phyloP scores from a whole-genome alignment of 2,329 filamentous ascomycete genomes.

The Hypocreales sp. region DNA sequence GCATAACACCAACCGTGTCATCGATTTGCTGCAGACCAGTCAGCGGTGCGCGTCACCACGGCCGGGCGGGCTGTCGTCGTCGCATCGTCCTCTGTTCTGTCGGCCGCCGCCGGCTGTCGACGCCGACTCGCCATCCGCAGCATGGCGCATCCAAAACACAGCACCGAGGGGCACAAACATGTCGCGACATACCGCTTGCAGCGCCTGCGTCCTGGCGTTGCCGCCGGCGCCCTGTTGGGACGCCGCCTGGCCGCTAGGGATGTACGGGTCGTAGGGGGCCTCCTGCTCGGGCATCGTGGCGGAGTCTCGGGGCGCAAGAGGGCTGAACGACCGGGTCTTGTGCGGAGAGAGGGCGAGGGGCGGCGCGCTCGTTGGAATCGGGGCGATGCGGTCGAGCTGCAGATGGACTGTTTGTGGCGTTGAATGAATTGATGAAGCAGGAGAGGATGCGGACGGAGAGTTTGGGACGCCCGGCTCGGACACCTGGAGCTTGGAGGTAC shows the following conservation, averaged over 20 bases:
- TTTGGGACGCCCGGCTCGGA: conserved; percentile 2
- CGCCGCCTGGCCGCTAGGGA: conserved; percentile 50
- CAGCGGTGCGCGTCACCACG: too few species aligned
- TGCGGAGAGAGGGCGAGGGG: not conserved
- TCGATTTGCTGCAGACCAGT: conserved; percentile 69
- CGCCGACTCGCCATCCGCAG: too few species aligned
- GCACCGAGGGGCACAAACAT: too few species aligned
- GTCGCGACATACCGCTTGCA: conserved; percentile 64
- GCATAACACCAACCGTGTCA: conserved; percentile 88
- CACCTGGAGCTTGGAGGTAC: too few species aligned
- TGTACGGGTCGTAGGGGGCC: conserved; percentile 76
- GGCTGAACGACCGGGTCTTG: not conserved
- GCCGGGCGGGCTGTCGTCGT: too few species aligned
- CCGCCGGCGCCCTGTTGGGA: conserved; percentile 25
- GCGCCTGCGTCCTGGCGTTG: conserved; percentile 42
- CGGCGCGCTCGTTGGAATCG: too few species aligned
- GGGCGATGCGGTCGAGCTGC: conserved; percentile 1
- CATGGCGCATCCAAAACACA: too few species aligned
- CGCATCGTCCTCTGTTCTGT: conserved; percentile 1
- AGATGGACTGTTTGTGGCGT: conserved; percentile 2
- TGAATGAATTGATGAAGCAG: not conserved
- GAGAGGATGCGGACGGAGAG: conserved; percentile 7
- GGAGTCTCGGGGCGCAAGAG: not conserved
- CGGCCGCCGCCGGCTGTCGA: too few species aligned
- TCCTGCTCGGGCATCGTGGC: conserved; percentile 36